Conservation (phyloP, 768 basidiomycete genomes). For the Pholiota microspora region DNA sequence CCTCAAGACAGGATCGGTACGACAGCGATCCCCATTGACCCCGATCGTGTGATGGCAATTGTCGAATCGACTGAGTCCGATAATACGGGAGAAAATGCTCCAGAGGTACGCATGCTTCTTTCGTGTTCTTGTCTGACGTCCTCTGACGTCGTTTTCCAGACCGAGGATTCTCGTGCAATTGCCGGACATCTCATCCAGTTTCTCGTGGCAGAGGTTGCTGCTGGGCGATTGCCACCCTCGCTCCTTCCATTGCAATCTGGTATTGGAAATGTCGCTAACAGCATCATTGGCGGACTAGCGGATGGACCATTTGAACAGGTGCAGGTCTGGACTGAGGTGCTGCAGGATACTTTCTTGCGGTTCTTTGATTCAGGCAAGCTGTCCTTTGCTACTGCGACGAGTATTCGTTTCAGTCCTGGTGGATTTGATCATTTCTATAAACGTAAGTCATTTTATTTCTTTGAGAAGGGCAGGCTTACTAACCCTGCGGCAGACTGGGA, state of each 20-base stretch:
- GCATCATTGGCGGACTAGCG: conserved; percentile 47
- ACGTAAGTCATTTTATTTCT: conserved; percentile 25
- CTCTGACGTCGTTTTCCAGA: conserved; percentile 22
- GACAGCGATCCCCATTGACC: conserved; percentile 45
- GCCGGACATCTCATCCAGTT: conserved; percentile 44
- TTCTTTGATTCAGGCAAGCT: conserved; percentile 49
- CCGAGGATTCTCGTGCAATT: conserved; percentile 39
- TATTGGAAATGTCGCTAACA: conserved; percentile 49
- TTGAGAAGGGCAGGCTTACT: background rate
- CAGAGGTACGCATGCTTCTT: conserved; percentile 30
- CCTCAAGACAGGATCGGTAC: conserved; percentile 44
- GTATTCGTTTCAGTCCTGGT: conserved; percentile 43
- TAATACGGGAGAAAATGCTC: conserved; percentile 43
- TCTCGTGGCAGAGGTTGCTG: conserved; percentile 37
- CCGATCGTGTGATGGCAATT: conserved; percentile 46
- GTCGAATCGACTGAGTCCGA: conserved; percentile 39
- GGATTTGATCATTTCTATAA: conserved; percentile 49
- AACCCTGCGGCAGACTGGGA: conserved; percentile 34
- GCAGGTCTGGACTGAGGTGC: conserved; percentile 49
- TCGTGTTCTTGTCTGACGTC: background rate
- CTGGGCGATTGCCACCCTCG: conserved; percentile 38
- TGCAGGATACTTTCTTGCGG: conserved; percentile 44
- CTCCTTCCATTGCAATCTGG: conserved; percentile 46
- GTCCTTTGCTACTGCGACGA: conserved; percentile 46
- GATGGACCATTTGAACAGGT: conserved; percentile 48